A percentile compares a stretch with the other conserved stretches of the same genome.
Conservation (phyloP, 2,329 filamentous ascomycete genomes). For the Ophiocordyceps camponoti-leonardi region DNA sequence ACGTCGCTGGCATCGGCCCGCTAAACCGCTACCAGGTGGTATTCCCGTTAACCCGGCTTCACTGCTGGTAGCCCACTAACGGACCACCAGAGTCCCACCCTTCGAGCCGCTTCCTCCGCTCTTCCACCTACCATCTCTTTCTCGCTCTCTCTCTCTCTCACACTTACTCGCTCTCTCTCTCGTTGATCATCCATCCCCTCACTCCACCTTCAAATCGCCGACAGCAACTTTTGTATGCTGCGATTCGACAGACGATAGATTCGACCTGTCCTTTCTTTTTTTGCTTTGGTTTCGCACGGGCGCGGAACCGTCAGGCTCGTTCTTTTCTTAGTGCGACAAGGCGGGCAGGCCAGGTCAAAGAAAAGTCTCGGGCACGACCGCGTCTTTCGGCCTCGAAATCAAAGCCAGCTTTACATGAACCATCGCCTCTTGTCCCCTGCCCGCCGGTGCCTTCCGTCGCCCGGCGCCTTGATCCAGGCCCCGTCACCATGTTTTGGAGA, state of each 20-base stretch:
- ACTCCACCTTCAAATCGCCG: not conserved
- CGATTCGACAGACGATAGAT: not conserved
- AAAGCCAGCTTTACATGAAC: slow-evolving; percentile 4
- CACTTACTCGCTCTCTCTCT: not conserved
- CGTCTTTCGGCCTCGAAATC: not conserved
- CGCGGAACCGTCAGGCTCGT: not conserved
- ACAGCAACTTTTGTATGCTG: not conserved
- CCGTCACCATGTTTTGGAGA: slow-evolving; percentile 93
- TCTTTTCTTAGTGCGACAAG: not conserved
- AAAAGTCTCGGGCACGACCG: not conserved
- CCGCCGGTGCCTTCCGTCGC: slow-evolving; percentile 13
- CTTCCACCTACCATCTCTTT: too few species aligned
- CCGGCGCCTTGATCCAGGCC: slow-evolving; percentile 15
- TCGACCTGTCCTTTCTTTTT: not conserved
- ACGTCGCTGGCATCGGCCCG: not conserved
- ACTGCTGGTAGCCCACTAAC: not conserved
- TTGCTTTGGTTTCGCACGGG: not conserved
- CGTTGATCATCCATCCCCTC: not conserved
- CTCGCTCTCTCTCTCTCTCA: not conserved
- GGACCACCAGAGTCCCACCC: not conserved
- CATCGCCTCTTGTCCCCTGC: slow-evolving; percentile 4
- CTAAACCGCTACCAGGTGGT: not conserved
- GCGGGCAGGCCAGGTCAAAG: too few species aligned
- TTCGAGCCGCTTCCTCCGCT: not conserved
- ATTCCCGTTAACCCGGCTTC: not conserved